phyloP scores from a whole-genome alignment of 2,329 filamentous ascomycete species.

The Spiromastix sp. region DNA sequence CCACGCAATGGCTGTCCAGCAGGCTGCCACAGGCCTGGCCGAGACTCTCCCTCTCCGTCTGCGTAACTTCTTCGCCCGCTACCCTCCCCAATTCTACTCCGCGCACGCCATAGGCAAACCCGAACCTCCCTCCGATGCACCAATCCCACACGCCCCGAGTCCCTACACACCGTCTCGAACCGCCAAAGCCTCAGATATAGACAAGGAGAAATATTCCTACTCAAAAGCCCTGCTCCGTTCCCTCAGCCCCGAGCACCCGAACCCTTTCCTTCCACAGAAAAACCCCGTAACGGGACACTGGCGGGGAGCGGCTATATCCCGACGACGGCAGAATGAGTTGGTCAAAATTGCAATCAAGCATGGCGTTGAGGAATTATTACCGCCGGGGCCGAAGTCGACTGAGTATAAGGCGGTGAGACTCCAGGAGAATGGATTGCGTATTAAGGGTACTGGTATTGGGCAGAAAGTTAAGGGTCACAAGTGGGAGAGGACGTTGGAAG shows the following conservation, averaged over 20 bases:
- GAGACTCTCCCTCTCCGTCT: constrained; percentile 67
- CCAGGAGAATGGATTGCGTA: constrained; percentile 67
- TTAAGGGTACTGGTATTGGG: constrained; percentile 88
- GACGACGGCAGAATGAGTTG: constrained; percentile 71
- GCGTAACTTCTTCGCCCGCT: constrained; percentile 78
- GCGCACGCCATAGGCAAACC: constrained; percentile 21
- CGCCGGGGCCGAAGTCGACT: constrained; percentile 64
- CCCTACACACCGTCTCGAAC: constrained; percentile 32
- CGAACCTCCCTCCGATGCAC: constrained; percentile 26
- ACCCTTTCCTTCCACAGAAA: constrained; percentile 74
- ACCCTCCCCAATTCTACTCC: constrained; percentile 56
- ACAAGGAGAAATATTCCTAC: constrained; percentile 21
- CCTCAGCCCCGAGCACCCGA: constrained; percentile 45
- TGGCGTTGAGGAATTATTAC: constrained; percentile 72
- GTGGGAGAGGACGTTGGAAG: constrained; percentile 78
- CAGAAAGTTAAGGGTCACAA: constrained; percentile 91
- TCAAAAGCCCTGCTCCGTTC: constrained; percentile 25
- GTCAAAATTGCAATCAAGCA: constrained; percentile 73
- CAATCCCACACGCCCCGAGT: constrained; percentile 24
- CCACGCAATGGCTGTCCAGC: constrained; percentile 10
- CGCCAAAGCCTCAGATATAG: constrained; percentile 29
- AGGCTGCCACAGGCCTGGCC: constrained; percentile 38
- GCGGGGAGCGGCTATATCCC: constrained; percentile 72
- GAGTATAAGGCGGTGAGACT: constrained; percentile 56
- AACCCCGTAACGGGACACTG: constrained; percentile 71